Evolutionary conservation across 2,329 filamentous ascomycete genomes (phyloP).

Genomic region (Endocalyx cinctus): DNA sequence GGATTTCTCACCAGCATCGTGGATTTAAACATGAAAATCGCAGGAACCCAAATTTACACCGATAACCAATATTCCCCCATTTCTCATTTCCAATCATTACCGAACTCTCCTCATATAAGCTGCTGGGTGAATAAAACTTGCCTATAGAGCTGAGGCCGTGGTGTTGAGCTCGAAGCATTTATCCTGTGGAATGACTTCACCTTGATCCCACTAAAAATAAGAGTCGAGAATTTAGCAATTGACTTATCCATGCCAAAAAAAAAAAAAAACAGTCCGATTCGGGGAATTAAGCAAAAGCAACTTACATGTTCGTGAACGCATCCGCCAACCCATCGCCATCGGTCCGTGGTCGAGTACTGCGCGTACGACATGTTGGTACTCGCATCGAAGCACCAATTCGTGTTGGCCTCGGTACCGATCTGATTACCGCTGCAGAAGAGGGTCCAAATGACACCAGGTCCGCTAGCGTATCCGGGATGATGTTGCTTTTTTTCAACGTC

Average conservation of each 20-base stretch:
- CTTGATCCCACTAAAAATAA: conserved; percentile 31
- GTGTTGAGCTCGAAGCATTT: background rate
- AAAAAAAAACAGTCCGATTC: too few species aligned
- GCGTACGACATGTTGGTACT: conserved; percentile 37
- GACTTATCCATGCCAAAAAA: too few species aligned
- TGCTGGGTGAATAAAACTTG: too few species aligned
- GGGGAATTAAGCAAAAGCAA: too few species aligned
- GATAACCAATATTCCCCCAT: too few species aligned
- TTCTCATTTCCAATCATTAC: too few species aligned
- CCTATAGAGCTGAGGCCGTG: too few species aligned
- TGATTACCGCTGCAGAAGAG: conserved; percentile 33
- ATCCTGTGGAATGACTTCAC: conserved; percentile 23
- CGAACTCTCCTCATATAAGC: too few species aligned
- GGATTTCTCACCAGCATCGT: too few species aligned
- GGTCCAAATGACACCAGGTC: conserved; percentile 32
- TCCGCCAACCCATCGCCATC: conserved; percentile 36
- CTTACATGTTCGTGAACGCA: conserved; percentile 37
- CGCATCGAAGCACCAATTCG: conserved; percentile 33
- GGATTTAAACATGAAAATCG: too few species aligned
- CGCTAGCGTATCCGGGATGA: conserved; percentile 30
- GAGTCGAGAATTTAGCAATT: too few species aligned
- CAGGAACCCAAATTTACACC: too few species aligned
- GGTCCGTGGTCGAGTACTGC: conserved; percentile 30
- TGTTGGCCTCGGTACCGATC: conserved; percentile 28
- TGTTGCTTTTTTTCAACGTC: conserved; percentile 28